These are phyloP conservation scores for Vigna reflexopilosa DNA, from an alignment of 306 rosid genomes.

Conservation along the genomic window DNA sequence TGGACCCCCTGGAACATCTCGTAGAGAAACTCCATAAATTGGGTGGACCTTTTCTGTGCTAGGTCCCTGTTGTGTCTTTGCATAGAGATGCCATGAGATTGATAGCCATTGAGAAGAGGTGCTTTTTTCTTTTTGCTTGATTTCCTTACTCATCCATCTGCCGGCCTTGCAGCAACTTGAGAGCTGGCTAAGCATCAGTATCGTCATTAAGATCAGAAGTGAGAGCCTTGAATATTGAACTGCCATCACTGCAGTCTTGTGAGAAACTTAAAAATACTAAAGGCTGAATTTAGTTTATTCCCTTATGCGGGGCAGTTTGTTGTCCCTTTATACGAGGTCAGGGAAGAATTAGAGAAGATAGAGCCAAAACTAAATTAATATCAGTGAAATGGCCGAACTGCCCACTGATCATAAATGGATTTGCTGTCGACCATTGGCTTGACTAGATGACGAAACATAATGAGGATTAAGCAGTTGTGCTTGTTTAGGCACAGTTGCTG, in stretches of 20 bases:
- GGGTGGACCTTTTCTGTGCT: conserved; percentile 43
- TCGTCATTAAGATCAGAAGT: conserved; percentile 55
- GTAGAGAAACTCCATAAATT: conserved; percentile 59
- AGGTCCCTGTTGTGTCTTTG: conserved; percentile 51
- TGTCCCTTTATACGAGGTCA: conserved; percentile 51
- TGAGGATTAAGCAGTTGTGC: conserved; percentile 21
- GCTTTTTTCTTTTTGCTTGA: conserved; percentile 47
- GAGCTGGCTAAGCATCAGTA: conserved; percentile 59
- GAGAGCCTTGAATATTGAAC: conserved; percentile 55
- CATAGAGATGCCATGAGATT: conserved; percentile 56
- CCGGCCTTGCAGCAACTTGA: conserved; percentile 56
- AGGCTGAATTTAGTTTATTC: conserved; percentile 44
- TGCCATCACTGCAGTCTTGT: conserved; percentile 54
- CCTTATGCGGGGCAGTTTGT: conserved; percentile 39
- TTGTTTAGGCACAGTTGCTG: conserved; percentile 32
- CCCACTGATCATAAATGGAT: conserved; percentile 46
- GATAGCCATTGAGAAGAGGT: conserved; percentile 48
- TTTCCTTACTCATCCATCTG: conserved; percentile 49
- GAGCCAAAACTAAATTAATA: conserved; percentile 56
- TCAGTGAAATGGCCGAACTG: conserved; percentile 57
- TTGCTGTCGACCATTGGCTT: conserved; percentile 37
- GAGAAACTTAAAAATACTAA: conserved; percentile 29
- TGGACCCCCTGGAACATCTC: conserved; percentile 82
- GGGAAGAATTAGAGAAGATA: conserved; percentile 53
- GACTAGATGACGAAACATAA: conserved; percentile 30